Evolutionary conservation across 2,329 filamentous ascomycete species (phyloP).

Genomic region (Berkeleyomyces basicola): DNA sequence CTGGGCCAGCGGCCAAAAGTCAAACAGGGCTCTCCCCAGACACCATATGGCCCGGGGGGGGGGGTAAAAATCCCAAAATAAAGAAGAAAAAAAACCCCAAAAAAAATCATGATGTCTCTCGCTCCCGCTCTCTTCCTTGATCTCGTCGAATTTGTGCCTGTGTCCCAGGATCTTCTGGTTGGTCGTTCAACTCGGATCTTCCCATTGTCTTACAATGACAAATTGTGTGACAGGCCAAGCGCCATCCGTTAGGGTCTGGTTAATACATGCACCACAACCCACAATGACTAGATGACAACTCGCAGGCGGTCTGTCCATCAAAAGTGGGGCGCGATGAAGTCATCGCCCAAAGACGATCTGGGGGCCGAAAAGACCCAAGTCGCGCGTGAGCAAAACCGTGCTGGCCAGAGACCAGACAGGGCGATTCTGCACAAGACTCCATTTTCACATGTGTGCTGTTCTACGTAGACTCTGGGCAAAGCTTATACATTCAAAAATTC

Average conservation of each 20-base stretch:
- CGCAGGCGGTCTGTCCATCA: neutral
- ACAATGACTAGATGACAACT: too few relatives aligned
- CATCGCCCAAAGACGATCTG: neutral
- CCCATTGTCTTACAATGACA: neutral
- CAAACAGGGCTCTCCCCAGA: neutral
- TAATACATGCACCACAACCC: too few relatives aligned
- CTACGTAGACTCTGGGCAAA: too few relatives aligned
- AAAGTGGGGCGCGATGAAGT: neutral
- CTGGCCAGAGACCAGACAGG: neutral
- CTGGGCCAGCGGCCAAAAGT: neutral
- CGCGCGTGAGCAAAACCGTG: neutral
- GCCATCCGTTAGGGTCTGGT: neutral
- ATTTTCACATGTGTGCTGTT: too few relatives aligned
- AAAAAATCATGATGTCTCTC: neutral
- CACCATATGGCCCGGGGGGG: neutral
- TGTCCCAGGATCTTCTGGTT: too few relatives aligned
- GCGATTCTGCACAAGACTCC: too few relatives aligned
- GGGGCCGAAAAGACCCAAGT: neutral
- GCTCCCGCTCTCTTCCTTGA: neutral
- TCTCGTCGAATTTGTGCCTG: neutral
- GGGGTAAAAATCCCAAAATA: neutral
- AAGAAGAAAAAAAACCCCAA: neutral
- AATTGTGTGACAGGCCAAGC: neutral
- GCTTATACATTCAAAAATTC: too few relatives aligned
- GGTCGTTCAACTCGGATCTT: neutral